Percentiles rank a stretch among this genome's conserved stretches.
These are phyloP conservation scores for Trematosphaeria pertusa DNA, from an alignment of 2,329 filamentous ascomycete genomes.

Conservation along the genomic window DNA sequence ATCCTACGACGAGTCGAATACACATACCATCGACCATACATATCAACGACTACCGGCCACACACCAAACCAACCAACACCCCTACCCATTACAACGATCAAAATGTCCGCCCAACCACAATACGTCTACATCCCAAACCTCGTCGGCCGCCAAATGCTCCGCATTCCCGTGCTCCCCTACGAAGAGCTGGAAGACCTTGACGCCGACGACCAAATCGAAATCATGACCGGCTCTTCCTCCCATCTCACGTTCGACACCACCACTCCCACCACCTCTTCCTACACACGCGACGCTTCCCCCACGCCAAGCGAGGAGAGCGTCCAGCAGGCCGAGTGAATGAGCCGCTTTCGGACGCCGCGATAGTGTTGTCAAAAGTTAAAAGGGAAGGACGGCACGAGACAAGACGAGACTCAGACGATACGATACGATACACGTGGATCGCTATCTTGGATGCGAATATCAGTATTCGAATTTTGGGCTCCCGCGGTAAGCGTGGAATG, in stretches of 20 bases:
- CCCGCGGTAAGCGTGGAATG: too few relatives aligned
- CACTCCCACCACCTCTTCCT: conserved; percentile 11
- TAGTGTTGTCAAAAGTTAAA: too few relatives aligned
- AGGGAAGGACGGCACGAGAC: too few relatives aligned
- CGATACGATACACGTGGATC: too few relatives aligned
- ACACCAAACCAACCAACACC: conserved; percentile 7
- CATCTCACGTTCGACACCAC: conserved; percentile 23
- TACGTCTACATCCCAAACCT: conserved; percentile 50
- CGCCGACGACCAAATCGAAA: conserved; percentile 22
- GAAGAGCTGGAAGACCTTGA: conserved; percentile 32
- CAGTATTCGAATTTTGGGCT: too few relatives aligned
- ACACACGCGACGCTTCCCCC: conserved; percentile 31
- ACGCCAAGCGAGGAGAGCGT: conserved; percentile 37
- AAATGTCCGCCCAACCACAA: conserved; percentile 40
- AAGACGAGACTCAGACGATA: too few relatives aligned
- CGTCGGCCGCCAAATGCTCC: conserved; percentile 46
- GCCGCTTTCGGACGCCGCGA: too few relatives aligned
- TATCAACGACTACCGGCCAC: conserved; percentile 10
- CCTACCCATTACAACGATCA: background rate
- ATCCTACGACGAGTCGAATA: too few relatives aligned
- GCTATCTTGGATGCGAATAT: too few relatives aligned
- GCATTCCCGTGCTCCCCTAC: conserved; percentile 32
- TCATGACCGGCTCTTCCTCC: conserved; percentile 17
- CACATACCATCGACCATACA: background rate
- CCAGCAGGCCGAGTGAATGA: conserved; percentile 25